phyloP scores from a whole-genome alignment of 495 filamentous ascomycete genomes.

The Neurospora sp. region DNA sequence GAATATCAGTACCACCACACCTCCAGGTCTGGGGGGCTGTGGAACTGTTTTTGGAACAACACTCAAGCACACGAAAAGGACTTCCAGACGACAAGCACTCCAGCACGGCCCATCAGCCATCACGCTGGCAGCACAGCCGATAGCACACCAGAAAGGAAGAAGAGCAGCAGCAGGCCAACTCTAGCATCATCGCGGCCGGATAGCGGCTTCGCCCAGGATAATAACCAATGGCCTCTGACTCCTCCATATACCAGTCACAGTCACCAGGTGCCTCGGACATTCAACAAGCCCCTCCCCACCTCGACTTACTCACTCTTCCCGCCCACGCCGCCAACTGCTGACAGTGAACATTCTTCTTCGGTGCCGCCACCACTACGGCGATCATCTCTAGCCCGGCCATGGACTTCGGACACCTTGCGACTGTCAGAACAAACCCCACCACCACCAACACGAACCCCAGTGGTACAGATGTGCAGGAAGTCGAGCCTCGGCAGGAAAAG shows the following conservation, averaged over 20 bases:
- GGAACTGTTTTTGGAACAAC: conserved; percentile 17
- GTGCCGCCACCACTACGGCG: neutral
- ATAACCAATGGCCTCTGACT: neutral
- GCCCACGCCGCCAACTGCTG: neutral
- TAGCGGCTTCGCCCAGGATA: neutral
- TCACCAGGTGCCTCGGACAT: neutral
- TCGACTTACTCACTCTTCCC: conserved; percentile 21
- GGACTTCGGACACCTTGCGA: neutral
- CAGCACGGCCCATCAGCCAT: neutral
- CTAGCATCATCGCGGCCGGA: neutral
- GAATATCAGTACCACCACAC: conserved; percentile 14
- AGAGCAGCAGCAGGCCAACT: neutral
- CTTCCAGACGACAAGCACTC: conserved; percentile 4
- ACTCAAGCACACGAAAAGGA: neutral
- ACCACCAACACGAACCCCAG: neutral
- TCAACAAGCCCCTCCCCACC: conserved; percentile 7
- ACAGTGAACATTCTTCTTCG: neutral
- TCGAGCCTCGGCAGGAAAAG: neutral
- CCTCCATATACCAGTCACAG: conserved; percentile 1
- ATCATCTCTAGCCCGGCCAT: neutral
- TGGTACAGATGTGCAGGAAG: neutral
- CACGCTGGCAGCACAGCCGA: neutral
- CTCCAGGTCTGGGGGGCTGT: conserved; percentile 2
- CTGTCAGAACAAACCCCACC: neutral
- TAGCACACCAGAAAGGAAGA: neutral